Conservation (phyloP, 768 basidiomycete genomes). For the Russula abietina region DNA sequence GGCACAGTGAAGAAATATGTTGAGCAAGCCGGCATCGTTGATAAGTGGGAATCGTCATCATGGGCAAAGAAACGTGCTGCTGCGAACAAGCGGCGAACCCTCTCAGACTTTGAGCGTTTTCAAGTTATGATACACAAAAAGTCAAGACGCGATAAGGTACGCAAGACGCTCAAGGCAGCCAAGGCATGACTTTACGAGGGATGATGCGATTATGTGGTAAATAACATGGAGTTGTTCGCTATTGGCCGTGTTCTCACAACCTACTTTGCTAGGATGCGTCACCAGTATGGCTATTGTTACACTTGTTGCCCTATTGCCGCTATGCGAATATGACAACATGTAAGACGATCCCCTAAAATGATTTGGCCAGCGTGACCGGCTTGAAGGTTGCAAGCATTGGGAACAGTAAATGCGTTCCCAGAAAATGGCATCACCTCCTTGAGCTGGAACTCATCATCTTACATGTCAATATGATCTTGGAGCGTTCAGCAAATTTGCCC, state of each 20-base stretch:
- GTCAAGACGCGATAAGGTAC: conserved; percentile 69
- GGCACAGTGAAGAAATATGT: conserved; percentile 78
- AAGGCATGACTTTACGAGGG: conserved; percentile 36
- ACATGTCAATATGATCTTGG: neutral
- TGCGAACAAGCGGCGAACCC: conserved; percentile 60
- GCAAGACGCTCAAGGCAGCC: conserved; percentile 61
- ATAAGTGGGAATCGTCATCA: conserved; percentile 81
- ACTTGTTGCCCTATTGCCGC: neutral
- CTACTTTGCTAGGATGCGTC: neutral
- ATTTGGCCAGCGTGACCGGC: neutral
- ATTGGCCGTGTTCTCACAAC: neutral
- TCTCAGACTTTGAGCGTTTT: conserved; percentile 93
- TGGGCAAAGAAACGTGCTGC: conserved; percentile 89
- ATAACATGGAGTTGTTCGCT: neutral
- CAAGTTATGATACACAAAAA: conserved; percentile 85
- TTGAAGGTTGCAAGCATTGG: neutral
- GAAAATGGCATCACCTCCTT: neutral
- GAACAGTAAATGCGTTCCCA: neutral
- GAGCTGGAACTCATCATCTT: neutral
- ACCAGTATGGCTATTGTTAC: conserved; percentile 5
- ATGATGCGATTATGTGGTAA: neutral
- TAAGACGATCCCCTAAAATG: neutral
- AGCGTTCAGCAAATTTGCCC: neutral
- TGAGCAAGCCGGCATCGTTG: conserved; percentile 76
- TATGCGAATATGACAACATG: conserved; percentile 15